Conservation (phyloP, 1,139 yeast species). For the Scheffersomyces titani region DNA sequence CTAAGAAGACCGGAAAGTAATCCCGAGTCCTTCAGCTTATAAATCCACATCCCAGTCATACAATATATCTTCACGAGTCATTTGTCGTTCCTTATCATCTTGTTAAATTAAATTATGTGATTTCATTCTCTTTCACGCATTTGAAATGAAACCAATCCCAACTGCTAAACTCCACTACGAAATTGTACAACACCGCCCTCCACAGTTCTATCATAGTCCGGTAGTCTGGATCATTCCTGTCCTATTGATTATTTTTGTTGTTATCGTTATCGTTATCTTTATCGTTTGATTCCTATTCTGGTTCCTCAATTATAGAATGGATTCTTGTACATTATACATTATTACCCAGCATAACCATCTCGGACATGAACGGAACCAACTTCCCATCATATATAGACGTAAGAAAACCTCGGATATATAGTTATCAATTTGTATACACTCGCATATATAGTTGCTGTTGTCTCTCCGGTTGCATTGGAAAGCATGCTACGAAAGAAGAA, state of each 20-base stretch:
- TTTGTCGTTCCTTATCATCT: not conserved
- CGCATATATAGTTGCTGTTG: constrained; percentile 1
- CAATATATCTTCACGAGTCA: not conserved
- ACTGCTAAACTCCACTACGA: not conserved
- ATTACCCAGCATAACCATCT: not conserved
- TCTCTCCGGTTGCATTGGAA: not conserved
- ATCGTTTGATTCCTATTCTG: not conserved
- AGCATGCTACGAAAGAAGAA: not conserved
- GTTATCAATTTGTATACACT: not conserved
- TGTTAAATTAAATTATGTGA: not conserved
- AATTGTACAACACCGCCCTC: not conserved
- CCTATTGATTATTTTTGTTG: not conserved
- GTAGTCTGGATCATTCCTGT: not conserved
- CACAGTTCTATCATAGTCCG: not conserved
- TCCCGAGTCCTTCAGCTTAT: not conserved
- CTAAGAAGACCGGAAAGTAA: constrained; percentile 61
- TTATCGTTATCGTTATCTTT: not conserved
- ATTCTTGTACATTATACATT: constrained; percentile 1
- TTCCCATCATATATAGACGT: not conserved
- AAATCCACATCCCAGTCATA: constrained; percentile 1
- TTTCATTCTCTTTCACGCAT: not conserved
- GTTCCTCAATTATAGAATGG: not conserved
- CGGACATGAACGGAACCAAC: not conserved
- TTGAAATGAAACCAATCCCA: not conserved
- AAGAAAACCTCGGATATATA: not conserved